These are phyloP conservation scores for Trichoderma sp. DNA, from an alignment of 2,329 filamentous ascomycete species.

Conservation along the genomic window DNA sequence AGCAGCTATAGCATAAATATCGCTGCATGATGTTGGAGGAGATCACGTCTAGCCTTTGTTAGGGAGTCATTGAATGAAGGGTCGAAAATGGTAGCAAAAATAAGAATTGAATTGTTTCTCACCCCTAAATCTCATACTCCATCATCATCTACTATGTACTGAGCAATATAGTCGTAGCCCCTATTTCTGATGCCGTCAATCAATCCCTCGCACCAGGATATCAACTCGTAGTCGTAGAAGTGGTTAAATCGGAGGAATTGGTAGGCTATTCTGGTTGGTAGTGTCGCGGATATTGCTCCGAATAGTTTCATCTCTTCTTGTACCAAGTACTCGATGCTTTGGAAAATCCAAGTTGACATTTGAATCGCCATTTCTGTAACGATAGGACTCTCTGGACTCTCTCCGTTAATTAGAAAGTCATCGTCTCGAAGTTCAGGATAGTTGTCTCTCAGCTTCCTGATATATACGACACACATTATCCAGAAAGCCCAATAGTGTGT, in stretches of 20 bases:
- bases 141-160: constrained; percentile 17
- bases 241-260: constrained; percentile 22
- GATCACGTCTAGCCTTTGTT: neutral
- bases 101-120: neutral
- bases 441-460: constrained; percentile 29
- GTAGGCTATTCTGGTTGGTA: constrained; percentile 38
- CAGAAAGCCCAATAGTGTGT: constrained; percentile 46
- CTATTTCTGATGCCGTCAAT: constrained; percentile 13
- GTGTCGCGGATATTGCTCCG: constrained; percentile 42
- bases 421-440: constrained; percentile 9
- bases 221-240: neutral
- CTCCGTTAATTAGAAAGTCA: constrained; percentile 9
- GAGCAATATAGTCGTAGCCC: constrained; percentile 24
- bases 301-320: constrained; percentile 47
- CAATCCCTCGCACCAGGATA: constrained; percentile 19
- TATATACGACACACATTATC: constrained; percentile 42
- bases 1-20: neutral
- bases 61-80: neutral
- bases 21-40: neutral
- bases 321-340: constrained; percentile 44
- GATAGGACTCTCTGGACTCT: constrained; percentile 18
- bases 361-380: constrained; percentile 25
- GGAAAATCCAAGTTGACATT: constrained; percentile 38
- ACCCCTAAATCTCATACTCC: constrained; percentile 3
- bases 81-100: neutral